Evolutionary conservation across 352 stramenopile species (phyloP), one percentile per base, ranked within the genome.

Genomic region (Phytophthora tubulina): DNA sequence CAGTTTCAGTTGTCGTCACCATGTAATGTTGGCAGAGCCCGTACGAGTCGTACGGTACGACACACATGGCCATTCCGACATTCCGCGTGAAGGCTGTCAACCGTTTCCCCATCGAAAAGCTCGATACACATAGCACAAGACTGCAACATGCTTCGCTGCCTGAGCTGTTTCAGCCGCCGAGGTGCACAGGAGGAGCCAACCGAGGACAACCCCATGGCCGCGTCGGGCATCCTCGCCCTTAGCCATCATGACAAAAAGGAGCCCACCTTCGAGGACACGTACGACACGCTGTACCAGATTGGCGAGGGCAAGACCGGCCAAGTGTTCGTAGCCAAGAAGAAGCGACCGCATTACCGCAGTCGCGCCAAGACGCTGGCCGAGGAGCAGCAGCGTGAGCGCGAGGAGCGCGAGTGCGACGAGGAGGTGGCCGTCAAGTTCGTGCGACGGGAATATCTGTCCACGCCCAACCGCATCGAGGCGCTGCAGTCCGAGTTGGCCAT

Each of bases 231-330:
- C 17, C 52, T 72, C 35, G 61, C 46, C 11, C 14, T 59, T 48
- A 39, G 32, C 30, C 56, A 70, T 33, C 52, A 58, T 44, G 52
- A 75, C 64, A 76, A 75, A 50, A 67, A 72, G 65, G 42, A 72
- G 41, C 49, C 60, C 15, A 51, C 60, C n/a, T 86, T 92, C 15
- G 84, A 93, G 42, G 73, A 82, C 17, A 74, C 81, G 11, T 96
- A 95, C 78, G 86, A 94, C 62, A 75, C 82, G 39, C 62, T 89
- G 63, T 77, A 92, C 51, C 72, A 90, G 50, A 76, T 96, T 44
- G 89, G 89, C 39, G 82, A 93, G 44, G 89, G 89, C 67, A 95
- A 96, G 73, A 96, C 87, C 2, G 86, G 81, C 11, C 76, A 84
- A 51, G 89, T 96, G 62, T 91, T 84, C 46, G 76, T 84, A 36